A percentile compares a stretch with the other conserved stretches of the same genome.
Conservation (phyloP, 1,139 yeast species). For the Pneumocystis wakefieldiae region DNA sequence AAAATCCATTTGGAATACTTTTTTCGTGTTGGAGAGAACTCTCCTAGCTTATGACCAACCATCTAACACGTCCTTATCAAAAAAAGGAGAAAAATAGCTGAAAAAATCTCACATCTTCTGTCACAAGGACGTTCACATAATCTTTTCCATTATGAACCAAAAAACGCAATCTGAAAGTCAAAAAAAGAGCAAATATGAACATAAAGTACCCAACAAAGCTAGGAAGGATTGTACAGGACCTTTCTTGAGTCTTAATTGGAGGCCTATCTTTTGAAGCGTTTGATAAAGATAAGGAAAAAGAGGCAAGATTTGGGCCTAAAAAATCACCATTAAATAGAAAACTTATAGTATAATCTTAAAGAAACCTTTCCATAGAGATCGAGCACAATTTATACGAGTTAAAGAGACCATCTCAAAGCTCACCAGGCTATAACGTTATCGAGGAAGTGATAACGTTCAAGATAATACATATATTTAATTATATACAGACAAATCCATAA, state of each 20-base stretch:
- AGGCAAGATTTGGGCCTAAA: slow-evolving; percentile 79
- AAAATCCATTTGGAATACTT: not conserved
- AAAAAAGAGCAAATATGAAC: not conserved
- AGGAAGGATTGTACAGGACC: slow-evolving; percentile 86
- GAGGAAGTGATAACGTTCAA: not conserved
- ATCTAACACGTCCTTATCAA: slow-evolving; percentile 30
- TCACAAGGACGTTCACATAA: slow-evolving; percentile 72
- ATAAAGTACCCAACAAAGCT: slow-evolving; percentile 76
- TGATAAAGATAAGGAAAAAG: slow-evolving; percentile 54
- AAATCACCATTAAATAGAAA: slow-evolving; percentile 14
- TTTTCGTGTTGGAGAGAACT: slow-evolving; percentile 83
- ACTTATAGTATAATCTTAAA: not conserved
- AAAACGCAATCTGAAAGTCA: slow-evolving; percentile 26
- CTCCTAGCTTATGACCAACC: slow-evolving; percentile 96
- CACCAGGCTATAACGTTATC: not conserved
- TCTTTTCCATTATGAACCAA: slow-evolving; percentile 94
- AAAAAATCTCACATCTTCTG: slow-evolving; percentile 35
- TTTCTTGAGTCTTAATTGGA: slow-evolving; percentile 86
- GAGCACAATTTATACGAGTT: slow-evolving; percentile 14
- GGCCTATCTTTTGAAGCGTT: slow-evolving; percentile 68
- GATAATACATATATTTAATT: no score
- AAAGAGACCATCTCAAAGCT: not conserved
- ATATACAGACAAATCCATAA: not conserved
- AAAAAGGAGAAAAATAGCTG: not conserved
- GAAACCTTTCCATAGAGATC: slow-evolving; percentile 68